Base-by-base conservation (phyloP, 1,139 yeast species). In the Hemisphaericaspora xylanilytica region DNA sequence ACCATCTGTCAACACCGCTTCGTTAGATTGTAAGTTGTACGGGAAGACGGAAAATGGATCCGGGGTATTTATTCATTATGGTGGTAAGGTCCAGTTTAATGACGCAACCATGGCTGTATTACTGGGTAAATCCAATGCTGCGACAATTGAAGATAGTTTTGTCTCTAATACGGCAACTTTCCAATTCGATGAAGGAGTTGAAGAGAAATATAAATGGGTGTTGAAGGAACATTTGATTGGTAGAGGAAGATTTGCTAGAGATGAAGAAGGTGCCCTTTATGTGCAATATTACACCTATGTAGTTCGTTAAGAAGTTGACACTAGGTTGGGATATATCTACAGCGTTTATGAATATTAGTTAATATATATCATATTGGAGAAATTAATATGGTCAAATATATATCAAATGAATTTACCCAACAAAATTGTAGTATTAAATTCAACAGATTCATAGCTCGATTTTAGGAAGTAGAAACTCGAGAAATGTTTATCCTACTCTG, bases 241-340 rank as follows among this genome's bases (percentile, higher is more conserved):
- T 28, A 73, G 69, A 52, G 83, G 84, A 28, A 65, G 81, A 46
- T 77, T 78, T 48, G 53, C 71, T 29, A 68, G 79, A 53, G 73
- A 67, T 42, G 58, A 53, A 1, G 50, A 60, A 7, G 77, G 72
- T n/a, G 47, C 30, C 1, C 51, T 74, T 38, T 64, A 59, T 46
- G 81, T 78, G 31, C 82, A 78, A 56, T 78, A 78, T 60, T 65
- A 62, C 45, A 58, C 75, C 41, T 74, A 73, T 49, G 63, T 61
- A 15, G 42, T 64, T 25, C 48, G 50, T 35, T 46, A 43, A 33
- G 9, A 14, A 12, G 12, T 5, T 29, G 5, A 20, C 5, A 20
- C 8, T 6, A 20, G 8, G 5, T 20, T 20, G n/a, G n/a, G n/a
- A n/a, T n/a, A 20, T 20, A 20, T 8, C 21, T 20, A 20, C 21